A percentile compares a stretch with the other conserved stretches of the same genome.
phyloP scores from a whole-genome alignment of 352 stramenopile genomes.

The Phytophthora pisi region DNA sequence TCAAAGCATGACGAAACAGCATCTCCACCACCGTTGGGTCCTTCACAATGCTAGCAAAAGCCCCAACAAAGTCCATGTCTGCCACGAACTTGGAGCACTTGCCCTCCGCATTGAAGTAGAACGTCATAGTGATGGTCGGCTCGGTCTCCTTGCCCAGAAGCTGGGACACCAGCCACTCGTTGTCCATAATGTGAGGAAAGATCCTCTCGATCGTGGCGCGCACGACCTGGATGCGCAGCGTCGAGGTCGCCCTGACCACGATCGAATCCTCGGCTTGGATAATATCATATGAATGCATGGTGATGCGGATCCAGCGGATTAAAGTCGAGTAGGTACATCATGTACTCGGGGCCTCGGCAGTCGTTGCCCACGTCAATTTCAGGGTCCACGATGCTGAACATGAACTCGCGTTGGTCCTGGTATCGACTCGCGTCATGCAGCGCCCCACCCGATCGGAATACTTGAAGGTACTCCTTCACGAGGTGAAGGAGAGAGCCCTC shows the following conservation, averaged over 20 bases:
- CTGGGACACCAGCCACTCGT: constrained; percentile 36
- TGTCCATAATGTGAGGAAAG: constrained; percentile 21
- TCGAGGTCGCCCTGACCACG: constrained; percentile 1
- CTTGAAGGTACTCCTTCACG: constrained; percentile 32
- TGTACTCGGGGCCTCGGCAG: constrained; percentile 30
- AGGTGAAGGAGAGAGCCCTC: constrained; percentile 32
- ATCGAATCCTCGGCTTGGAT: constrained; percentile 8
- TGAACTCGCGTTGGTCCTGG: constrained; percentile 30
- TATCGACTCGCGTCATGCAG: neutral
- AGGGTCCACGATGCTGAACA: constrained; percentile 33
- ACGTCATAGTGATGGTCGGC: constrained; percentile 15
- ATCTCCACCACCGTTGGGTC: constrained; percentile 32
- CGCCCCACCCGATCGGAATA: constrained; percentile 25
- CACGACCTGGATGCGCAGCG: constrained; percentile 6
- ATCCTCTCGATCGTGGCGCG: constrained; percentile 9
- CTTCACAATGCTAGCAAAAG: constrained; percentile 30
- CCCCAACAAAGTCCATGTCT: constrained; percentile 42
- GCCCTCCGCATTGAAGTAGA: constrained; percentile 38
- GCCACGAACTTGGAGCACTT: constrained; percentile 14
- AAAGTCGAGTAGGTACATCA: constrained; percentile 45
- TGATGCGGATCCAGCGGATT: constrained; percentile 40
- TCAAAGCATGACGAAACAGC: constrained; percentile 28
- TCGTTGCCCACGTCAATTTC: constrained; percentile 38
- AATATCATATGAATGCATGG: constrained; percentile 23
- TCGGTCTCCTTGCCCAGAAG: constrained; percentile 38